A percentile compares a stretch with the other conserved stretches of the same genome.
Conservation (phyloP, 352 stramenopile species). For the Globisporangium uncinulatum region DNA sequence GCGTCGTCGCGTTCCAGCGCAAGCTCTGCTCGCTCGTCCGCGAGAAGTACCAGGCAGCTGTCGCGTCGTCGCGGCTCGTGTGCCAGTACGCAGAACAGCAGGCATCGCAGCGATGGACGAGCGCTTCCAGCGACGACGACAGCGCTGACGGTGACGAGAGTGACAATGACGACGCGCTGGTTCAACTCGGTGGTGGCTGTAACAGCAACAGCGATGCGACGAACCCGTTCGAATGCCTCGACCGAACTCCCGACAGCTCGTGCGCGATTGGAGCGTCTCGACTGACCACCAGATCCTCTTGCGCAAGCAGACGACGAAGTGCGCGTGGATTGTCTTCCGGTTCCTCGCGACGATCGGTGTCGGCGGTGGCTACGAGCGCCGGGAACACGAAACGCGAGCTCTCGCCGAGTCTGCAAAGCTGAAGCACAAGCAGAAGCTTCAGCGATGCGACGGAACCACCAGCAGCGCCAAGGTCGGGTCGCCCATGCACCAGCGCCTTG, state of each 20-base stretch:
- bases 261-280: slow-evolving; percentile 40
- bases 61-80: slow-evolving; percentile 29
- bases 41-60: slow-evolving; percentile 17
- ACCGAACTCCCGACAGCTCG: slow-evolving; percentile 11
- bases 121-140: slow-evolving; percentile 22
- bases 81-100: slow-evolving; percentile 39
- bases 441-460: slow-evolving; percentile 23
- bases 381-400: slow-evolving; percentile 61
- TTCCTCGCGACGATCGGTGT: slow-evolving; percentile 72
- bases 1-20: slow-evolving; percentile 33
- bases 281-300: slow-evolving; percentile 68
- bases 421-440: slow-evolving; percentile 58
- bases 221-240: slow-evolving; percentile 1
- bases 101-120: slow-evolving; percentile 17
- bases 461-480: slow-evolving; percentile 9
- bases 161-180: slow-evolving; percentile 14
- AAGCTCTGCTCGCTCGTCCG: slow-evolving; percentile 25
- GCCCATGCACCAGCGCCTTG: slow-evolving; percentile 13
- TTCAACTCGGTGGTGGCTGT: slow-evolving; percentile 6
- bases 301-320: slow-evolving; percentile 60
- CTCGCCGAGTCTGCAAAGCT: slow-evolving; percentile 60
- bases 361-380: slow-evolving; percentile 57
- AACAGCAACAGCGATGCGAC: slow-evolving; percentile 10
- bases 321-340: slow-evolving; percentile 78
- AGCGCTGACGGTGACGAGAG: slow-evolving; percentile 22